A percentile compares a stretch with the other conserved stretches of the same genome.
phyloP scores from a whole-genome alignment of 73 alveolate genomes.

The Paramecium sexaurelia region DNA sequence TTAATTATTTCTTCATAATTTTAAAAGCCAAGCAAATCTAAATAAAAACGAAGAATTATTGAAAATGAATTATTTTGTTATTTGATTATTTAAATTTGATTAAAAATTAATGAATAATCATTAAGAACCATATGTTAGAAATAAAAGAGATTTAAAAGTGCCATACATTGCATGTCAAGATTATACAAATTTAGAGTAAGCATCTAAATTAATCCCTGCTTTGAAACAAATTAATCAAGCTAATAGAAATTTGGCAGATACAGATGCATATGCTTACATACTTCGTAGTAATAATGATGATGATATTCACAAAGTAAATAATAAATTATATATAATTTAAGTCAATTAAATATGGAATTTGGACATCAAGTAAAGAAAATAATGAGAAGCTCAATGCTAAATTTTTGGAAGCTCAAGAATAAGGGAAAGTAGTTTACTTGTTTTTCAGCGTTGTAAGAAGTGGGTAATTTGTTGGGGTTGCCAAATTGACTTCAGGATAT shows the following conservation, averaged over 20 bases:
- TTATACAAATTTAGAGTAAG: constrained; percentile 28
- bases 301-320: constrained; percentile 61
- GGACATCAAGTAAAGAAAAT: constrained; percentile 69
- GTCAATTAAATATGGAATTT: constrained; percentile 69
- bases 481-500: constrained; percentile 63
- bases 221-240: constrained; percentile 38
- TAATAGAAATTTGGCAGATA: constrained; percentile 47
- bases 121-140: constrained; percentile 59
- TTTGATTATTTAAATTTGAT: background rate
- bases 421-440: constrained; percentile 33
- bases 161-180: constrained; percentile 40
- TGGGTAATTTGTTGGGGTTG: constrained; percentile 69
- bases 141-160: constrained; percentile 40
- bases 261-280: constrained; percentile 59
- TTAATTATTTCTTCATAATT: background rate
- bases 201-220: constrained; percentile 37
- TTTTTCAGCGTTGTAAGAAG: constrained; percentile 67
- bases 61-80: background rate
- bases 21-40: background rate
- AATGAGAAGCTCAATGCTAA: constrained; percentile 56
- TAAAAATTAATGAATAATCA: constrained; percentile 45
- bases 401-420: constrained; percentile 53
- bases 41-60: background rate
- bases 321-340: background rate
- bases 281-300: constrained; percentile 67